Evolutionary conservation across 371 early-diverging fungal species (phyloP).

Genomic region (Syncephalis fuscata): DNA sequence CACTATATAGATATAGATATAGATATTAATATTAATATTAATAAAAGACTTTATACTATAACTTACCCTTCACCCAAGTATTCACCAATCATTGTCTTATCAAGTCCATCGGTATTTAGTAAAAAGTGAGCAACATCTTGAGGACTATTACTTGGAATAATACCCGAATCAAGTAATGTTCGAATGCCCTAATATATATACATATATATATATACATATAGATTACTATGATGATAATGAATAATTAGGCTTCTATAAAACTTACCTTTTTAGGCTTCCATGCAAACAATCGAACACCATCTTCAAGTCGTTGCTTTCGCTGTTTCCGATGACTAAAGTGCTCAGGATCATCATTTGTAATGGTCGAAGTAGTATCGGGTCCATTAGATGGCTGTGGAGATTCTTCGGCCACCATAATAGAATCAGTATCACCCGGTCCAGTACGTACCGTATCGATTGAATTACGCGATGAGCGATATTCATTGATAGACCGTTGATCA

Average conservation of each 20-base stretch:
- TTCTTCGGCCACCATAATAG: too few relatives aligned
- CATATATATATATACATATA: not conserved
- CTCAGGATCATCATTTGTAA: constrained; percentile 31
- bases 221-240: too few relatives aligned
- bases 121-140: constrained; percentile 57
- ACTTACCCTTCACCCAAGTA: constrained; percentile 72
- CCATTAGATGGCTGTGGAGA: too few relatives aligned
- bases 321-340: constrained; percentile 63
- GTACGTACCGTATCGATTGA: too few relatives aligned
- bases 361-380: too few relatives aligned
- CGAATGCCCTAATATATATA: constrained; percentile 22
- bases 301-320: constrained; percentile 63
- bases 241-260: constrained; percentile 81
- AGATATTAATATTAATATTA: not conserved
- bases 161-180: constrained; percentile 38
- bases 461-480: too few relatives aligned
- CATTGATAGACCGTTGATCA: not conserved
- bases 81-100: constrained; percentile 83
- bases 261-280: constrained; percentile 72
- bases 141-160: constrained; percentile 35
- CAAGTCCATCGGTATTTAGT: constrained; percentile 51
- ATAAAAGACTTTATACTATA: not conserved
- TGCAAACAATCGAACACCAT: constrained; percentile 73
- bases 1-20: constrained; percentile 9
- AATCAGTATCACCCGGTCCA: too few relatives aligned